Base-by-base conservation (phyloP, 2,329 filamentous ascomycete genomes). In the Setomelanomma holmii region DNA sequence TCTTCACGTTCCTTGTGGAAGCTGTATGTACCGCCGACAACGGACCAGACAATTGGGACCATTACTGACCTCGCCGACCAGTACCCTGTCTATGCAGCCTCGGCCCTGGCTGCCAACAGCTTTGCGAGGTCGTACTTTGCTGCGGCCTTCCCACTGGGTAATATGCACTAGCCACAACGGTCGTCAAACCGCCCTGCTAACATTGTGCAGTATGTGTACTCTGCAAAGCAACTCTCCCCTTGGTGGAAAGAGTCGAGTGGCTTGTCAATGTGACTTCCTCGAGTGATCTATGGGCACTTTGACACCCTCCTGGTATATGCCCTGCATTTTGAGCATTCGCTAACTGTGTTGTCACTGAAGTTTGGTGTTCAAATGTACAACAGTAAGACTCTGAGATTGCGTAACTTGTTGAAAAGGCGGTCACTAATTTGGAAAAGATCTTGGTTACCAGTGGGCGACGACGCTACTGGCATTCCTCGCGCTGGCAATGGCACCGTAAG, bases 1-100 rank as follows among this genome's bases (percentile, higher is more conserved):
- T 96, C 60, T 96, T 96, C 74, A 96, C 91, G 11, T 96, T 96
- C 76, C 79, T 96, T 58, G 91, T 93, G 10, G 85, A 88, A 62
- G 76, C 74, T 61, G 77, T 80, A 66, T 70, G 76, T 75, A 20
- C 36, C 35, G 57, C 64, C 61, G 61, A 62, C 45, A 60, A 67
- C 55, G 66, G 63, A 60, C 53, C 48, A 53, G 48, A 52, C 41
- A 42, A 19, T 24, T 56, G 60, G 49, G 54, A 45, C 44, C 58
- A 46, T 53, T 44, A 38, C 48, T 71, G 60, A 71, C 66, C 27
- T 63, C 53, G 61, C 46, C 54, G 58, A 66, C 50, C 53, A 78
- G 77, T 80, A 81, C 66, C 78, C 79, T 55, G 60, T 80, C 24
- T 81, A 81, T 66, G 79, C 79, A 48, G 80, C 80, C 21, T 76